Evolutionary conservation across 805 yeast species (phyloP), one percentile per base, ranked within the genome.

Genomic region (Metschnikowia noctiluminum): DNA sequence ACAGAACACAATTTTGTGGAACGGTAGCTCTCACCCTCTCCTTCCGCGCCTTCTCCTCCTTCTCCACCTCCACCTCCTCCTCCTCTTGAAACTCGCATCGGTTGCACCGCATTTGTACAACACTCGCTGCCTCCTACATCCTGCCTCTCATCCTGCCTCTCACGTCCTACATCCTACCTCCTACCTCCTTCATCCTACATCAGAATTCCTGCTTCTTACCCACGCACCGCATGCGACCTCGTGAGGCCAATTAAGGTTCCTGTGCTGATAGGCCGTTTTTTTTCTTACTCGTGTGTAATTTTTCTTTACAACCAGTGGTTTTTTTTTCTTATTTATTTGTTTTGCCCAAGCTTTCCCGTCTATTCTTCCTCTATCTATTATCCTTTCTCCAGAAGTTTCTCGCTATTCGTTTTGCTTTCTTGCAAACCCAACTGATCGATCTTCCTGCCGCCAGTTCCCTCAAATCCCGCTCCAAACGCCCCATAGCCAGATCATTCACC

Each of bases 241-340:
- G 40, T n/a, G 35, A 35, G 39, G 43, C 48, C 32, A 45, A 45
- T 45, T 45, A 45, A 40, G 39, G 34, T 35, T 45, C 43, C 48
- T 45, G 48, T 21, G 43, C 35, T 43, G 38, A 38, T 38, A 27
- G 40, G 37, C 42, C 38, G 26, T 32, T 43, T 43, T 43, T 43
- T 34, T 37, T 21, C 40, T 15, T 12, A n/a, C 28, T 37, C 14
- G 28, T n/a, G 28, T 21, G 11, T 28, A 7, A 16, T 15, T 43
- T 38, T 28, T 41, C 27, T 38, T 8, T n/a, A 11, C 12, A 7
- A 13, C 16, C 15, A 7, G 13, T 10, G 9, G 38, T 14, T 4
- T 43, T 31, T 35, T 44, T 26, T 31, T 31, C 12, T 21, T 21
- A 21, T 21, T 21, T 21, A 21, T 21, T 21, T 21, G 21, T 21